Conservation (phyloP, 441 rosid species). For the Mallotus japonicus region DNA sequence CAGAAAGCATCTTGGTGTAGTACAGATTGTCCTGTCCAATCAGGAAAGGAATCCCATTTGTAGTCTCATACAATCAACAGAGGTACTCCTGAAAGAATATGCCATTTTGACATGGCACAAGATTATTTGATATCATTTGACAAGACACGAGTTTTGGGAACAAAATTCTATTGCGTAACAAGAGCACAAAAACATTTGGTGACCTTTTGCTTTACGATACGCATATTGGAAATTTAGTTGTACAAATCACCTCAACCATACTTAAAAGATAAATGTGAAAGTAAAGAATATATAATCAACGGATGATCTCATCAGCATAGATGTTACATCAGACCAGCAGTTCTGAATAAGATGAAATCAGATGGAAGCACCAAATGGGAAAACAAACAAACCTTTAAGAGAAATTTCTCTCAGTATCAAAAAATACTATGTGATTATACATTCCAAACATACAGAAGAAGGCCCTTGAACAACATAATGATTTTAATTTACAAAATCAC, state of each 20-base stretch:
- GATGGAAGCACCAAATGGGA: not conserved
- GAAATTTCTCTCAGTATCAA: not conserved
- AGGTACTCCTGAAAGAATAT: too few species aligned
- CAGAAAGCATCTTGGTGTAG: not conserved
- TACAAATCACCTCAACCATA: not conserved
- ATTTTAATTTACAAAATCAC: not conserved
- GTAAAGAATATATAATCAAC: not conserved
- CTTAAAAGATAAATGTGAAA: not conserved
- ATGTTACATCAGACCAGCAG: not conserved
- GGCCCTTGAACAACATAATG: not conserved
- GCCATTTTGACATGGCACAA: not conserved
- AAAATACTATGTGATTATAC: not conserved
- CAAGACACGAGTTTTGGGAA: not conserved
- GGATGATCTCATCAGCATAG: not conserved
- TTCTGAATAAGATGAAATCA: not conserved
- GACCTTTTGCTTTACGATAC: not conserved
- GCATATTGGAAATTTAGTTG: not conserved
- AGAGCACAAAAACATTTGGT: not conserved
- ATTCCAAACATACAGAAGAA: not conserved
- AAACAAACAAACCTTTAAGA: not conserved
- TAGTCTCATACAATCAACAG: not conserved
- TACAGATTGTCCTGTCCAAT: not conserved
- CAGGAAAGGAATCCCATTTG: not conserved
- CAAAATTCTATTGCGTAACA: not conserved
- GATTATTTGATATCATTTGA: not conserved